Conservation (phyloP, 495 filamentous ascomycete species). For the Chaetomium cochliodes region DNA sequence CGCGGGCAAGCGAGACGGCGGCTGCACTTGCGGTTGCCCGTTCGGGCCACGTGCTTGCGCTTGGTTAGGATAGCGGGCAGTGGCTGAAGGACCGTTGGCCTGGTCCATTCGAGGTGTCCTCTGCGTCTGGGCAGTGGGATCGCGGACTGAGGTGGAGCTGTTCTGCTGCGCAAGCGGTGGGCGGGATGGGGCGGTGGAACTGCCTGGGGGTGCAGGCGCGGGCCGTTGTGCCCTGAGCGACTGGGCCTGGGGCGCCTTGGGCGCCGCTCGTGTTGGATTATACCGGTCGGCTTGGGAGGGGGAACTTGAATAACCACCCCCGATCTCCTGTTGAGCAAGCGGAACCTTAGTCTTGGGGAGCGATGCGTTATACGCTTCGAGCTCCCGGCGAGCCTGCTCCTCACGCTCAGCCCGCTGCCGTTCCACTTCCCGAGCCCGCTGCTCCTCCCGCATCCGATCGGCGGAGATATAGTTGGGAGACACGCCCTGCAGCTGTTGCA, state of each 20-base stretch:
- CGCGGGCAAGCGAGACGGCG: slow-evolving; percentile 59
- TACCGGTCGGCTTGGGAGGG: slow-evolving; percentile 62
- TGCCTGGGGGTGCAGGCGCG: slow-evolving; percentile 51
- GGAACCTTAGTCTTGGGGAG: slow-evolving; percentile 72
- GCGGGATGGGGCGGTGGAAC: slow-evolving; percentile 33
- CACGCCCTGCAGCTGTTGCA: slow-evolving; percentile 46
- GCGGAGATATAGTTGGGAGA: slow-evolving; percentile 51
- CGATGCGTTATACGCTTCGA: slow-evolving; percentile 83
- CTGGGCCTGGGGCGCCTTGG: slow-evolving; percentile 52
- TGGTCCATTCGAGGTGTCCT: slow-evolving; percentile 35
- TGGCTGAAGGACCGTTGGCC: slow-evolving; percentile 19
- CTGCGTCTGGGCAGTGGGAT: slow-evolving; percentile 31
- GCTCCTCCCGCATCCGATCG: slow-evolving; percentile 56
- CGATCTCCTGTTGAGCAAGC: slow-evolving; percentile 84
- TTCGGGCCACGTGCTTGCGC: slow-evolving; percentile 35
- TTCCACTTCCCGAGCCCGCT: slow-evolving; percentile 43
- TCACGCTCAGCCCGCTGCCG: slow-evolving; percentile 61
- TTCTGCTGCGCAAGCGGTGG: slow-evolving; percentile 45
- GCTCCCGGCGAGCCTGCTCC: slow-evolving; percentile 67
- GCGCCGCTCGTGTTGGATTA: slow-evolving; percentile 73
- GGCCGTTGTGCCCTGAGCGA: slow-evolving; percentile 54
- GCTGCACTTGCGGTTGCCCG: slow-evolving; percentile 45
- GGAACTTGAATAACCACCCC: slow-evolving; percentile 54
- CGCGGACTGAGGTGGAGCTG: slow-evolving; percentile 35
- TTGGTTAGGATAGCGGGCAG: slow-evolving; percentile 43